Conservation (phyloP, 331 rosid genomes). For the Ulmus americana region DNA sequence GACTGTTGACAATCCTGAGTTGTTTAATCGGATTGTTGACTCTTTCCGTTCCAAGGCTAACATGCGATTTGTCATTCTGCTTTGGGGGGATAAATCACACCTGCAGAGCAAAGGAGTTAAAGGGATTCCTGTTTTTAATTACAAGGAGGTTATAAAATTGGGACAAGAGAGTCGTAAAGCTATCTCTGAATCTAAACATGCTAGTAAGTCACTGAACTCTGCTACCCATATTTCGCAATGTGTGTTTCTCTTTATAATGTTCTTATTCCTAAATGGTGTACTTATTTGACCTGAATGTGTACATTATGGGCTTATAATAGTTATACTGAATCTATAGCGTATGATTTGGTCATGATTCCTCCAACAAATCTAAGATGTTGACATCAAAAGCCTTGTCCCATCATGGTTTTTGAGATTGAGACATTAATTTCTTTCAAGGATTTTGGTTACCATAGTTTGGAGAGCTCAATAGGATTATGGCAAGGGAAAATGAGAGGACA, state of each 20-base stretch:
- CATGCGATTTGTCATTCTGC: conserved; percentile 65
- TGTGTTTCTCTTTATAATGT: conserved; percentile 5
- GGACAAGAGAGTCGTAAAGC: conserved; percentile 58
- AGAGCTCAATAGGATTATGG: no score
- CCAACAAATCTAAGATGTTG: no score
- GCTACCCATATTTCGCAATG: conserved; percentile 2
- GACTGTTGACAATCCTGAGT: conserved; percentile 70
- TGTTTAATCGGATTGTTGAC: conserved; percentile 63
- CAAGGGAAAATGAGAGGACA: no score
- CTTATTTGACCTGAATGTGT: not conserved
- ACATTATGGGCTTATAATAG: no score
- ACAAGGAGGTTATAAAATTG: conserved; percentile 50
- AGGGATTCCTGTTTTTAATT: conserved; percentile 48
- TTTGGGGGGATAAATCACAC: conserved; percentile 86
- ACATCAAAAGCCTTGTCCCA: no score
- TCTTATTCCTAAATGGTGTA: not conserved
- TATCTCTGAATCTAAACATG: conserved; percentile 37
- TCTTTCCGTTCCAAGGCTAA: conserved; percentile 49
- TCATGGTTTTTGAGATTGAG: no score
- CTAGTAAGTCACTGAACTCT: conserved; percentile 43
- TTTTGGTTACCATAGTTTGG: no score
- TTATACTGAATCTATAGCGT: no score
- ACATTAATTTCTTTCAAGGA: no score
- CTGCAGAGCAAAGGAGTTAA: conserved; percentile 35
- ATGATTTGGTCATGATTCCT: no score